Percentiles rank a stretch among this genome's conserved stretches.
Conservation (phyloP, 495 filamentous ascomycete genomes). For the Penicillium robsamsonii region DNA sequence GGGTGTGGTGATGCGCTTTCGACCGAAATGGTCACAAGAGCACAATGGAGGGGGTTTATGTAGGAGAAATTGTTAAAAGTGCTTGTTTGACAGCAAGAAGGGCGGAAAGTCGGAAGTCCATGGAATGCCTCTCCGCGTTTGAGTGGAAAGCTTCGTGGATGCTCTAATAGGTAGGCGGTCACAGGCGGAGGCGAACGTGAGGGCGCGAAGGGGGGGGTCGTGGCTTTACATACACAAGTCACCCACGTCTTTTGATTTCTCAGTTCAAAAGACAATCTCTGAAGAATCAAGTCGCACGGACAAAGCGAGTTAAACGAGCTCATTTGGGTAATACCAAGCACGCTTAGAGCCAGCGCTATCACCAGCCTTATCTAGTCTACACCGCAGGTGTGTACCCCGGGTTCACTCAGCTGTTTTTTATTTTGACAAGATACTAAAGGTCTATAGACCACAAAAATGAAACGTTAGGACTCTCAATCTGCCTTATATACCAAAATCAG, state of each 20-base stretch:
- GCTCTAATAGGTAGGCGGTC: constrained; percentile 32
- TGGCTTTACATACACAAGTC: background rate
- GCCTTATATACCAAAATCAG: constrained; percentile 4
- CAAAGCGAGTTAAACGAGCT: background rate
- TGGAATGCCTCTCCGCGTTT: constrained; percentile 23
- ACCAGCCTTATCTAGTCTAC: background rate
- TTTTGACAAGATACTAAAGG: background rate
- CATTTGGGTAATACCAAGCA: background rate
- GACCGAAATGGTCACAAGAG: constrained; percentile 15
- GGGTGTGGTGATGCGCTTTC: constrained; percentile 21
- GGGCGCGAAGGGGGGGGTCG: constrained; percentile 2
- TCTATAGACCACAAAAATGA: constrained; percentile 36
- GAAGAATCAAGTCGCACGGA: background rate
- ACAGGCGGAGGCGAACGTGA: constrained; percentile 7
- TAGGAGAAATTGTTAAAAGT: constrained; percentile 11
- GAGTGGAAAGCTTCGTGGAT: constrained; percentile 29
- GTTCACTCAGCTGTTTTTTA: background rate
- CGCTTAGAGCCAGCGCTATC: background rate
- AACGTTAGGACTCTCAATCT: constrained; percentile 36
- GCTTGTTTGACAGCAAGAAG: constrained; percentile 18
- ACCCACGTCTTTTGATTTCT: background rate
- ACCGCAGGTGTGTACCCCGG: background rate
- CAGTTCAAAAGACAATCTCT: no score
- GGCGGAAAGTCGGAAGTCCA: constrained; percentile 13
- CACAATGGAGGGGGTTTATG: constrained; percentile 7